Evolutionary conservation across 1,284 basidiomycete species (phyloP).

Genomic region (Pseudozyma hubeiensis): DNA sequence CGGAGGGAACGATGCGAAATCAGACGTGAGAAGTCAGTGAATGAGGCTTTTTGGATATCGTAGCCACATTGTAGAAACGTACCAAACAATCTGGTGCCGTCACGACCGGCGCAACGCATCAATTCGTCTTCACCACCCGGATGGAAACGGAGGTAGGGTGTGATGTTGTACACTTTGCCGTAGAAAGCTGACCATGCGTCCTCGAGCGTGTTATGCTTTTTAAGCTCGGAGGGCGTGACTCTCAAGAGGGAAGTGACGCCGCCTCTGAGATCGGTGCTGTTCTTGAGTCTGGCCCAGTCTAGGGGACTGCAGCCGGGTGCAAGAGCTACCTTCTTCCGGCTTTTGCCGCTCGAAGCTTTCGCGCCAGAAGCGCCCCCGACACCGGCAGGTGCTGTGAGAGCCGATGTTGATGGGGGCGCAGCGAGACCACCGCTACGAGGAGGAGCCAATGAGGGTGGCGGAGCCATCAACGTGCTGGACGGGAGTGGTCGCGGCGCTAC

Average conservation of each 20-base stretch:
- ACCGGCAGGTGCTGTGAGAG: slow-evolving; percentile 52
- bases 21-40: neutral
- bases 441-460: slow-evolving; percentile 38
- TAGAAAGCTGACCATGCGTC: slow-evolving; percentile 94
- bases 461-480: slow-evolving; percentile 32
- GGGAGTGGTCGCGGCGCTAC: slow-evolving; percentile 30
- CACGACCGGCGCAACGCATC: slow-evolving; percentile 94
- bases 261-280: slow-evolving; percentile 70
- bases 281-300: slow-evolving; percentile 91
- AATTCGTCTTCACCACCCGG: slow-evolving; percentile 93
- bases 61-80: slow-evolving; percentile 50
- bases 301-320: slow-evolving; percentile 90
- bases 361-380: slow-evolving; percentile 55
- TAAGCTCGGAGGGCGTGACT: slow-evolving; percentile 85
- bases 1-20: neutral
- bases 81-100: slow-evolving; percentile 95
- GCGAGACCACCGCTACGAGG: slow-evolving; percentile 41
- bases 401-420: slow-evolving; percentile 55
- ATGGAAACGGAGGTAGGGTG: slow-evolving; percentile 89
- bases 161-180: slow-evolving; percentile 97
- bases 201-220: slow-evolving; percentile 81
- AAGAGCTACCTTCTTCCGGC: slow-evolving; percentile 80
- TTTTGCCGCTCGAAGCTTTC: slow-evolving; percentile 11
- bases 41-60: neutral
- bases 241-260: slow-evolving; percentile 71